Base-by-base conservation (phyloP, 1,284 basidiomycete species). In the Neolentinus lepideus region DNA sequence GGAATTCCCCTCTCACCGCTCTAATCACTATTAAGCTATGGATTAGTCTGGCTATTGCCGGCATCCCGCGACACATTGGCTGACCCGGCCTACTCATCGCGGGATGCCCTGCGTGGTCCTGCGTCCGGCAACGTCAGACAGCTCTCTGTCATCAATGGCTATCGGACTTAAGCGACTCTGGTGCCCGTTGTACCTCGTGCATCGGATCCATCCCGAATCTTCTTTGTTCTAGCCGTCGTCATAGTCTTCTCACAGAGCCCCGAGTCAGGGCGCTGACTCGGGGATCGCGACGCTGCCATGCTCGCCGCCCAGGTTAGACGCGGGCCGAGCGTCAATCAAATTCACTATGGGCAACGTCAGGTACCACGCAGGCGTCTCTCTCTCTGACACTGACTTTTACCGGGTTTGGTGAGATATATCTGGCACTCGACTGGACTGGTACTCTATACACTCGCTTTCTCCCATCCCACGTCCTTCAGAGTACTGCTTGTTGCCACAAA, bases 211-310 rank as follows among this genome's bases (percentile, higher is more conserved):
- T 43, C 38, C 38, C 16, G 38, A 3, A 16, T 3, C 38, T 43
- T 43, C 38, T 43, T 43, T 43, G 16, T 43, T n/a, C 38, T 43
- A 16, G 12, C 38, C 19, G 38, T 43, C 38, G 38, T 43, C 38
- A n/a, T 16, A 6, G 3, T 6, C 38, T 43, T n/a, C 38, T 6
- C 16, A 21, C 38, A 43, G 38, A 43, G 38, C n/a, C 16, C 38
- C 38, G 38, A 43, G 38, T 43, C 38, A 43, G 38, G 38, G 38
- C 38, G 38, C 38, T 43, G 38, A 43, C 38, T 43, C 38, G 38
- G 38, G 38, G 38, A 43, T 43, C n/a, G 38, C 12, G 6, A 43
- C n/a, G 8, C 38, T 43, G 29, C 12, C 19, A 43, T 16, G 38
- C 38, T 9, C 29, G 38, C n/a, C 38, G 19, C 16, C n/a, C 8